A percentile compares a stretch with the other conserved stretches of the same genome.
Conservation (phyloP, 495 filamentous ascomycete species). For the Daldinia caldariorum region DNA sequence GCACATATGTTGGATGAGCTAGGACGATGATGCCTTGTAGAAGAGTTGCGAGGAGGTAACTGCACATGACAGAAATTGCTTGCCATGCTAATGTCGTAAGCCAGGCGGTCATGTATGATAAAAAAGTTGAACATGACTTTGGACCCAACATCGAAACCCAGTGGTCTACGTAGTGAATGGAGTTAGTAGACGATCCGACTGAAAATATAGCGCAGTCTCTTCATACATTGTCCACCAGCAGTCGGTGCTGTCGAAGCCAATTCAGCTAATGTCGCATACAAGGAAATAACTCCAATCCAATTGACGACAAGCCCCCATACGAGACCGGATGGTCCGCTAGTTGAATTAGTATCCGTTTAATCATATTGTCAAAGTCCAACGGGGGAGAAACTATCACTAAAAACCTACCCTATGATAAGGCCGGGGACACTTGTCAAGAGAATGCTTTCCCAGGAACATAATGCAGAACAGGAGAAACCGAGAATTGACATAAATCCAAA, state of each 20-base stretch:
- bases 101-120: slow-evolving; percentile 42
- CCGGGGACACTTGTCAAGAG: slow-evolving; percentile 37
- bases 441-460: slow-evolving; percentile 58
- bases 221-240: slow-evolving; percentile 43
- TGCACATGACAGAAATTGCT: slow-evolving; percentile 19
- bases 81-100: slow-evolving; percentile 41
- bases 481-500: slow-evolving; percentile 60
- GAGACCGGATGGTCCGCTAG: slow-evolving; percentile 63
- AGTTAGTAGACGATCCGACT: slow-evolving; percentile 4
- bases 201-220: neutral
- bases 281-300: slow-evolving; percentile 60
- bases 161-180: slow-evolving; percentile 21
- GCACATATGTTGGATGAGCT: slow-evolving; percentile 48
- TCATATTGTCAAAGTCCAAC: neutral
- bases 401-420: slow-evolving; percentile 15
- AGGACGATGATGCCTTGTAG: slow-evolving; percentile 54
- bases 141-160: slow-evolving; percentile 42
- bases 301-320: slow-evolving; percentile 63
- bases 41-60: slow-evolving; percentile 31
- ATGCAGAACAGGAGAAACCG: slow-evolving; percentile 58
- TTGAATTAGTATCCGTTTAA: slow-evolving; percentile 25
- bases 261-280: slow-evolving; percentile 59
- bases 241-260: slow-evolving; percentile 58
- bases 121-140: slow-evolving; percentile 24
- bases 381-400: neutral